These are phyloP conservation scores for Starmerella kuoi DNA, from an alignment of 805 yeast genomes.

Conservation along the genomic window DNA sequence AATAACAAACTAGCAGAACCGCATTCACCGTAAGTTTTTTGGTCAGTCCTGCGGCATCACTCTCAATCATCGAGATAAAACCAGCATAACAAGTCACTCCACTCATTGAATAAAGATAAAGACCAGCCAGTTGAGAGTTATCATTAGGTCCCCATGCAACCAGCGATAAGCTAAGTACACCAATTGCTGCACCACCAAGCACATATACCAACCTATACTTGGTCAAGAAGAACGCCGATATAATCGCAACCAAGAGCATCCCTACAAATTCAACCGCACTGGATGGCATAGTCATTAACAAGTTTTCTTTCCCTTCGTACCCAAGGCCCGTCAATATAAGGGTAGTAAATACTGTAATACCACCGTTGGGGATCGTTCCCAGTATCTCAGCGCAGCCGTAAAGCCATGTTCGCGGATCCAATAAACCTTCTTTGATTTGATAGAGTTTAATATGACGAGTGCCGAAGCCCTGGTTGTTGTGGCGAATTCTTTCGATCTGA, in stretches of 20 bases:
- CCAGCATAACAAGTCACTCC: conserved; percentile 12
- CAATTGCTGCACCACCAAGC: conserved; percentile 4
- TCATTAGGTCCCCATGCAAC: conserved; percentile 22
- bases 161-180: conserved; percentile 13
- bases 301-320: conserved; percentile 30
- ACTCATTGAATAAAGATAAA: conserved; percentile 11
- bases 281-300: conserved; percentile 34
- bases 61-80: conserved; percentile 27
- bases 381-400: conserved; percentile 33
- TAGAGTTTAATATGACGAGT: conserved; percentile 41
- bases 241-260: conserved; percentile 8
- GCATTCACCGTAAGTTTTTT: conserved; percentile 41
- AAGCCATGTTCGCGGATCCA: conserved; percentile 41
- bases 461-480: conserved; percentile 48
- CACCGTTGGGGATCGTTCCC: conserved; percentile 43
- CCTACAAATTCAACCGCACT: conserved; percentile 36
- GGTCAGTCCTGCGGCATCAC: conserved; percentile 48
- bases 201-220: conserved; percentile 14
- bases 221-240: conserved; percentile 4
- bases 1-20: conserved; percentile 37
- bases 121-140: conserved; percentile 16
- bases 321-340: conserved; percentile 38
- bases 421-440: conserved; percentile 42
- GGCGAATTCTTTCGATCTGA: conserved; percentile 42
- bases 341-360: conserved; percentile 39